phyloP scores from a whole-genome alignment of 345 rosid genomes.

The Mangifera indica region DNA sequence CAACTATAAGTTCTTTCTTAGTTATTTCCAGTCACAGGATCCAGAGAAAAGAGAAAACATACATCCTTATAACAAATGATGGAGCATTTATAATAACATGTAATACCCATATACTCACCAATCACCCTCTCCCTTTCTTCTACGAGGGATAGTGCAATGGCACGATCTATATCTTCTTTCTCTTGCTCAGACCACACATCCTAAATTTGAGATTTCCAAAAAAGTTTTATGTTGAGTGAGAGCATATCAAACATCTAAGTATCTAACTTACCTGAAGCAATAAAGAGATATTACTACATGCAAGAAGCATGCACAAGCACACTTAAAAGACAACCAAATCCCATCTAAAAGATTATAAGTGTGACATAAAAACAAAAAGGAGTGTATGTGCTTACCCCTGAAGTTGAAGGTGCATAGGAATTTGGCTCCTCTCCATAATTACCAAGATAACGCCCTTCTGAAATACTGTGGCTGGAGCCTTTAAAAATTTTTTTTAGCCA shows the following conservation, averaged over 20 bases:
- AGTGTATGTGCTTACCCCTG: constrained; percentile 49
- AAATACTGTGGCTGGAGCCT: constrained; percentile 60
- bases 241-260: constrained; percentile 7
- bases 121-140: constrained; percentile 46
- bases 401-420: constrained; percentile 54
- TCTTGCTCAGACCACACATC: constrained; percentile 53
- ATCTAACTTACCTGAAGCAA: constrained; percentile 4
- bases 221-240: constrained; percentile 11
- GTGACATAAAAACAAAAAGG: not conserved
- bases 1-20: not conserved
- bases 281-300: not conserved
- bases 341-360: not conserved
- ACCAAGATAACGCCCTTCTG: constrained; percentile 49
- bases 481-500: constrained; percentile 87
- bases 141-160: constrained; percentile 75
- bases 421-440: constrained; percentile 45
- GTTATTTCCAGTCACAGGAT: not conserved
- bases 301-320: not conserved
- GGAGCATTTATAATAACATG: constrained; percentile 14
- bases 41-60: not conserved
- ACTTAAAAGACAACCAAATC: not conserved
- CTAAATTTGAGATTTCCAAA: constrained; percentile 34
- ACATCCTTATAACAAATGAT: not conserved
- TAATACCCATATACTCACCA: constrained; percentile 46
- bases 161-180: constrained; percentile 77